phyloP scores from a whole-genome alignment of 2,329 filamentous ascomycete species.

The Sphaerostilbella broomeana region DNA sequence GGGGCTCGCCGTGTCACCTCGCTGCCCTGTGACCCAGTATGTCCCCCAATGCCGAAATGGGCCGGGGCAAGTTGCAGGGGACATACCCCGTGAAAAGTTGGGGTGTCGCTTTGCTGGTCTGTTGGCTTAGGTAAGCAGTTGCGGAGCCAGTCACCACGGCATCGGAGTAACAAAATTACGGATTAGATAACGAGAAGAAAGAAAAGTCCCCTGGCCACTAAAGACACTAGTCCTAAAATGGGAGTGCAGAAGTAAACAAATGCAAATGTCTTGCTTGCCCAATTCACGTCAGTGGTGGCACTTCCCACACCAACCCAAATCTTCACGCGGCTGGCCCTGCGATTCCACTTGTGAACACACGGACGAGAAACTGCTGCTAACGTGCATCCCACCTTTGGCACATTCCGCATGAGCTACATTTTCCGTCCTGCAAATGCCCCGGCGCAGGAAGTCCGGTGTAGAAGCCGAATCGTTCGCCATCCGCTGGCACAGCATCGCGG shows the following conservation, averaged over 20 bases:
- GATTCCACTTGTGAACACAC: not conserved
- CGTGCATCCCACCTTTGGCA: not conserved
- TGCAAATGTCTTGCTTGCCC: conserved; percentile 1
- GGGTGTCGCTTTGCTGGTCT: too few species aligned
- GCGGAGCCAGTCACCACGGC: too few species aligned
- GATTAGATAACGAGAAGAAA: not conserved
- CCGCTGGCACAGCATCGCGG: conserved; percentile 31
- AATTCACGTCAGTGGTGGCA: conserved; percentile 4
- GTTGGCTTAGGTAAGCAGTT: too few species aligned
- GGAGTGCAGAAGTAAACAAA: conserved; percentile 1
- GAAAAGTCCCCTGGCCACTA: not conserved
- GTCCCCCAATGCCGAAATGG: too few species aligned
- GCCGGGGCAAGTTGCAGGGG: too few species aligned
- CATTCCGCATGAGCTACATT: conserved; percentile 9
- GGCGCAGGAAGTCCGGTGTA: conserved; percentile 20
- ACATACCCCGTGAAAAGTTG: not conserved
- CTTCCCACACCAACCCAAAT: not conserved
- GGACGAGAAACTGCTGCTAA: too few species aligned
- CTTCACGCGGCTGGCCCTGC: conserved; percentile 11
- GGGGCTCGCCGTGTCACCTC: too few species aligned
- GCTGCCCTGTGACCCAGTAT: too few species aligned
- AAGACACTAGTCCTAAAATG: conserved; percentile 1
- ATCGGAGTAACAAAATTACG: conserved; percentile 10
- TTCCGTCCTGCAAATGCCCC: conserved; percentile 25
- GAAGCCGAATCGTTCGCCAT: conserved; percentile 24